Evolutionary conservation across 2,329 filamentous ascomycete species (phyloP).

Genomic region (Intubia oerlemansii): DNA sequence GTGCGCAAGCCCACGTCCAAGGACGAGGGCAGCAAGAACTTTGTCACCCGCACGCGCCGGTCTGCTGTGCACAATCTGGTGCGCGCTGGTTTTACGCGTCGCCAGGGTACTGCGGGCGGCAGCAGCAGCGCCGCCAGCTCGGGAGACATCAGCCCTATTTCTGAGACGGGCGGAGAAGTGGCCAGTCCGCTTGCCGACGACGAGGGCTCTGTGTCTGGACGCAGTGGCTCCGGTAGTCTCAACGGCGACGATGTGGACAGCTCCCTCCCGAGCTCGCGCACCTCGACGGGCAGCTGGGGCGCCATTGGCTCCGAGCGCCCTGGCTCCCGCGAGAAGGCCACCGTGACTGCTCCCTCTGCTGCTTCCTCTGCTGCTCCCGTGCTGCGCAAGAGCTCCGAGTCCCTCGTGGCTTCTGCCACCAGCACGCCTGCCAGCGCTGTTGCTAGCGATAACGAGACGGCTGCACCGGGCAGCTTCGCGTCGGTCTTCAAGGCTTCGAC

Average conservation of each 20-base stretch:
- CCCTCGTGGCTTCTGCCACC: too few species aligned
- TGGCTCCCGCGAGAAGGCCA: slow-evolving; percentile 41
- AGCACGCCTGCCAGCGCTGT: slow-evolving; percentile 20
- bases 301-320: slow-evolving; percentile 80
- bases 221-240: slow-evolving; percentile 59
- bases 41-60: slow-evolving; percentile 76
- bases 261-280: slow-evolving; percentile 54
- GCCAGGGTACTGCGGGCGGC: slow-evolving; percentile 54
- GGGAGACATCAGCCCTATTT: too few species aligned
- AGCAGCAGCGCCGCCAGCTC: slow-evolving; percentile 71
- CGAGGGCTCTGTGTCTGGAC: slow-evolving; percentile 37
- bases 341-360: too few species aligned
- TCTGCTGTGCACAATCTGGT: slow-evolving; percentile 84
- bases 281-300: slow-evolving; percentile 49
- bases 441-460: slow-evolving; percentile 18
- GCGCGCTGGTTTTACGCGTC: slow-evolving; percentile 70
- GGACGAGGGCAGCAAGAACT: slow-evolving; percentile 94
- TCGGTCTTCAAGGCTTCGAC: slow-evolving; percentile 41
- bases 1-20: slow-evolving; percentile 76
- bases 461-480: slow-evolving; percentile 41
- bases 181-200: slow-evolving; percentile 54
- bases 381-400: slow-evolving; percentile 38
- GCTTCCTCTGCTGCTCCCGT: too few species aligned
- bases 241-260: slow-evolving; percentile 45
- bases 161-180: slow-evolving; percentile 41